Evolutionary conservation across 192 early-diverging fungal species (phyloP), one percentile per base, ranked within the genome.

Genomic region (Dissophora globulifera): DNA sequence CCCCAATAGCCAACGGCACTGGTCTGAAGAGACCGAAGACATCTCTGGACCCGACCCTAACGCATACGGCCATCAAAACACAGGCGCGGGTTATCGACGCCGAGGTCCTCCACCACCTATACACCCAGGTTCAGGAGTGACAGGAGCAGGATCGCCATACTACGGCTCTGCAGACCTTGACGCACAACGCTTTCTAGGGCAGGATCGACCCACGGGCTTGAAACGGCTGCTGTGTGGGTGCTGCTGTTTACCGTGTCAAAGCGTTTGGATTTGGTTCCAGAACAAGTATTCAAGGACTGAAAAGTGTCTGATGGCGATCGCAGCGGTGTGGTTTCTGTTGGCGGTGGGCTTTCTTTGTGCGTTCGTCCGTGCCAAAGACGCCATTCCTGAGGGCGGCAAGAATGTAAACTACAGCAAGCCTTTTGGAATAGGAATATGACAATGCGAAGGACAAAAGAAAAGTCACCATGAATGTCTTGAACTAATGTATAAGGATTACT

Each of bases 21-120:
- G 72, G 72, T 76, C 72, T 17, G 72, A 76, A 32, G 72, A 76
- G 38, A 66, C 72, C 25, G 72, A 76, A 19, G 72, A 76, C 30
- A 62, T 76, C 40, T 58, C 57, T 35, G 64, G 58, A 12, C 62
- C 62, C 26, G 64, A 76, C 29, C 72, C 72, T 32, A 76, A 42
- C 63, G 22, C 58, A 23, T 62, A 76, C 63, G 72, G 72, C 1
- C 57, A 67, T 42, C 63, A 60, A 46, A 76, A 76, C 47, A 67
- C 72, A 4, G 67, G 67, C 19, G 50, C 72, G 30, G 72, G 72
- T 20, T 67, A 76, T 29, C 53, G 72, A n/a, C 62, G 72, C 23
- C 56, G 72, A 6, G 72, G 58, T 16, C 58, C 58, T 12, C 67
- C 67, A 51, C 67, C 58, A 10, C 35, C 35, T n/a, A n/a, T n/a